Evolutionary conservation across 2,329 filamentous ascomycete species (phyloP).

Genomic region (Calonectria leucothoes): DNA sequence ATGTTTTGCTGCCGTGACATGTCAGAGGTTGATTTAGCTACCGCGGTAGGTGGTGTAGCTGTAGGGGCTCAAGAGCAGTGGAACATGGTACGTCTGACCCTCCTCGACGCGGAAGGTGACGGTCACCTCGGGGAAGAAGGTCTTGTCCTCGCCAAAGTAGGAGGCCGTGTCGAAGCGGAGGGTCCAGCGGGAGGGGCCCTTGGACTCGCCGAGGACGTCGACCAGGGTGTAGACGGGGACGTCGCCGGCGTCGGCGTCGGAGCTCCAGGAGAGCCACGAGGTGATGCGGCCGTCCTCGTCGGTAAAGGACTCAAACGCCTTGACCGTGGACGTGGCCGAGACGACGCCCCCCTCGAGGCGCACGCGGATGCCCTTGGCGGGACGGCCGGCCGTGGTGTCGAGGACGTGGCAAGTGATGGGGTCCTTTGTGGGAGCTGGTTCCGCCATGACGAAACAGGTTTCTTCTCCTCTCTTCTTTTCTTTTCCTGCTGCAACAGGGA

Average conservation of each 20-base stretch:
- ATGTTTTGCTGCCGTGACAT: neutral
- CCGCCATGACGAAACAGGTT: slow-evolving; percentile 28
- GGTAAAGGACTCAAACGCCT: slow-evolving; percentile 74
- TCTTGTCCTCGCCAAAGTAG: slow-evolving; percentile 75
- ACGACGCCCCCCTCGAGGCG: slow-evolving; percentile 64
- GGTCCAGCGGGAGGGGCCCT: slow-evolving; percentile 69
- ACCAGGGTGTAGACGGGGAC: slow-evolving; percentile 69
- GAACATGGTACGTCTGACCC: slow-evolving; percentile 82
- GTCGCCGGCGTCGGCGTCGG: slow-evolving; percentile 62
- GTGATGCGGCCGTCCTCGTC: slow-evolving; percentile 82
- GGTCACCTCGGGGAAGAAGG: slow-evolving; percentile 70
- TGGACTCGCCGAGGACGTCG: slow-evolving; percentile 62
- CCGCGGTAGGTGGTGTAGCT: slow-evolving; percentile 87
- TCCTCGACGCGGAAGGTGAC: slow-evolving; percentile 65
- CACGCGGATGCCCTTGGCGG: slow-evolving; percentile 74
- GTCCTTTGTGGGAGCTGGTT: slow-evolving; percentile 55
- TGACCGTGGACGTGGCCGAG: slow-evolving; percentile 49
- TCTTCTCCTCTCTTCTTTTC: neutral
- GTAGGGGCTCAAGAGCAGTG: slow-evolving; percentile 80
- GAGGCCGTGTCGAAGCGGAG: slow-evolving; percentile 78
- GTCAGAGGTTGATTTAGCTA: slow-evolving; percentile 60
- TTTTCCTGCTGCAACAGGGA: neutral
- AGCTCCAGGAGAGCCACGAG: slow-evolving; percentile 72
- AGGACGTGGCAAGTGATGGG: slow-evolving; percentile 90
- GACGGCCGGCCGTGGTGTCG: slow-evolving; percentile 80